A percentile compares a stretch with the other conserved stretches of the same genome.
Evolutionary conservation across 208 protist species (phyloP).

Genomic region (Crithidia fasciculata): DNA sequence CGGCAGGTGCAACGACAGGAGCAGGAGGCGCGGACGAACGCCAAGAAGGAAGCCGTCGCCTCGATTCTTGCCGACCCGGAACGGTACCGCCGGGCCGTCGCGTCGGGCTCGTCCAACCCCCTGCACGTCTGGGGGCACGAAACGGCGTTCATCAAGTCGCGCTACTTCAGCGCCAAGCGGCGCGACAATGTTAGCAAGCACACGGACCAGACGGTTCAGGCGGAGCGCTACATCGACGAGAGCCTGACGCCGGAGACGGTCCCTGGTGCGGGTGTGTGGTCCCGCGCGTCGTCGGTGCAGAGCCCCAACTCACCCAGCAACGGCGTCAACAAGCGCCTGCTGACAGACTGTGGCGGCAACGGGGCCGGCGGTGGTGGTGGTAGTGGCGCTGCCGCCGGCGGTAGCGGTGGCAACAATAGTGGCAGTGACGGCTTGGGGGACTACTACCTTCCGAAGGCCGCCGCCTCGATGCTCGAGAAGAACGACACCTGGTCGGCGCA

Average conservation of each 20-base stretch:
- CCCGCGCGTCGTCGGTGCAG: slow-evolving; percentile 5
- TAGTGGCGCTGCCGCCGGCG: slow-evolving; percentile 24
- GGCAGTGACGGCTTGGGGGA: slow-evolving; percentile 23
- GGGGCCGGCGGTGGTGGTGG: slow-evolving; percentile 24
- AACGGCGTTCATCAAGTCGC: slow-evolving; percentile 24
- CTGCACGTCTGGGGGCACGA: slow-evolving; percentile 49
- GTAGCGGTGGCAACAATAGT: slow-evolving; percentile 27
- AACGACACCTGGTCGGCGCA: slow-evolving; percentile 11
- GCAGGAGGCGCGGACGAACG: neutral
- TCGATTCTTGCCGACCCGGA: slow-evolving; percentile 15
- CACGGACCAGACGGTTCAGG: neutral
- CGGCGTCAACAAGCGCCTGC: slow-evolving; percentile 8
- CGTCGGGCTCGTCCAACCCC: slow-evolving; percentile 32
- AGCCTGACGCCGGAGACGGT: neutral
- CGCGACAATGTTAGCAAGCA: slow-evolving; percentile 1
- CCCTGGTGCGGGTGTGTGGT: slow-evolving; percentile 3
- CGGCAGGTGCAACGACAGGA: neutral
- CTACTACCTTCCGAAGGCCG: neutral
- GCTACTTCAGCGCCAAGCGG: slow-evolving; percentile 23
- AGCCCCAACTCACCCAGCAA: neutral
- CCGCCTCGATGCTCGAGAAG: neutral
- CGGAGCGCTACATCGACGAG: slow-evolving; percentile 10
- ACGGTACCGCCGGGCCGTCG: slow-evolving; percentile 15
- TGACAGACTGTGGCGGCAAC: slow-evolving; percentile 10
- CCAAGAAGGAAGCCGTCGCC: slow-evolving; percentile 3